A percentile compares a stretch with the other conserved stretches of the same genome.
phyloP scores from a whole-genome alignment of 768 basidiomycete genomes.

The Auricularia cornea region DNA sequence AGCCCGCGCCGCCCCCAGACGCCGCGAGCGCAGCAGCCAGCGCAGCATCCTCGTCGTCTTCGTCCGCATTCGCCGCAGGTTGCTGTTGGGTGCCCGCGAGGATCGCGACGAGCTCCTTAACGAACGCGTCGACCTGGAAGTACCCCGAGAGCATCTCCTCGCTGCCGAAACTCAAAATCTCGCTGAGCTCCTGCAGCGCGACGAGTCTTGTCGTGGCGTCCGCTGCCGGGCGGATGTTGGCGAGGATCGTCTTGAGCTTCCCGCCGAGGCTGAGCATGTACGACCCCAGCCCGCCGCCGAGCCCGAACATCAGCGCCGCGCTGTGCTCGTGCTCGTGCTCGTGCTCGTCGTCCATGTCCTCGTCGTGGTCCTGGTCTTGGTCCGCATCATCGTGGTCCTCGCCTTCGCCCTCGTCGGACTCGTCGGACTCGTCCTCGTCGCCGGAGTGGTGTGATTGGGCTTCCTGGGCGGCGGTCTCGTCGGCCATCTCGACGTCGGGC shows the following conservation, averaged over 20 bases:
- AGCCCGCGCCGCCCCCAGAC: no score
- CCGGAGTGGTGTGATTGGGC: slow-evolving; percentile 7
- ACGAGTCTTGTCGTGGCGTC: no score
- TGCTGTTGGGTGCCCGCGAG: slow-evolving; percentile 39
- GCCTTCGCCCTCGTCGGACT: slow-evolving; percentile 59
- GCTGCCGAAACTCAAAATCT: slow-evolving; percentile 89
- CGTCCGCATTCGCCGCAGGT: slow-evolving; percentile 8
- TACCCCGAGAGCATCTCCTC: slow-evolving; percentile 95
- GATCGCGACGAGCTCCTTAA: slow-evolving; percentile 85
- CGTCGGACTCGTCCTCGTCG: slow-evolving; percentile 7
- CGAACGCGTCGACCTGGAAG: slow-evolving; percentile 90
- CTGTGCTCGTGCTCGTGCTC: no score
- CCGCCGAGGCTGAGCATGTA: no score
- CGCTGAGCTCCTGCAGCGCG: no score
- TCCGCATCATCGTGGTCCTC: slow-evolving; percentile 51
- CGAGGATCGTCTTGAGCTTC: no score
- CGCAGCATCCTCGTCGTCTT: slow-evolving; percentile 72
- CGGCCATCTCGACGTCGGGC: slow-evolving; percentile 53
- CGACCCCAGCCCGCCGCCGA: no score
- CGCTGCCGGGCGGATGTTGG: no score
- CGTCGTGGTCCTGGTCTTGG: slow-evolving; percentile 40
- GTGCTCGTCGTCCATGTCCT: no score
- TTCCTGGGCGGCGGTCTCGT: slow-evolving; percentile 61
- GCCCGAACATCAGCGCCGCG: no score
- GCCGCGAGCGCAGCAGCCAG: slow-evolving; percentile 81